A percentile compares a stretch with the other conserved stretches of the same genome.
Evolutionary conservation across 768 basidiomycete genomes (phyloP).

Genomic region (Rhodosporidiobolus odoratus): DNA sequence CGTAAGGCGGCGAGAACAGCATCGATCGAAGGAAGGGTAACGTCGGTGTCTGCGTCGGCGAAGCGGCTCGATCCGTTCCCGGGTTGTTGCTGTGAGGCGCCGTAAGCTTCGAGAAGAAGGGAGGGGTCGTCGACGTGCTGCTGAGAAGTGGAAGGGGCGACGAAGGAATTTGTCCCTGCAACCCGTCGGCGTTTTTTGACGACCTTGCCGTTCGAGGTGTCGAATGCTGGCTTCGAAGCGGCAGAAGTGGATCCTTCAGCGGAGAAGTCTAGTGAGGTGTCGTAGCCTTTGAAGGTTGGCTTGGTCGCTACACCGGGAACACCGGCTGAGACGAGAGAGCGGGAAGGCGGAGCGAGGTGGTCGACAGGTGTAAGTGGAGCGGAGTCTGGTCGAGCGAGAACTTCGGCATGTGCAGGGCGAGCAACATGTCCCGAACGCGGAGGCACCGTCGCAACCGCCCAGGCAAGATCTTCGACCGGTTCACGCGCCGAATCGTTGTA

Average conservation of each 20-base stretch:
- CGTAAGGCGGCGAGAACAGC: not conserved
- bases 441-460: not conserved
- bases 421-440: not conserved
- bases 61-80: not conserved
- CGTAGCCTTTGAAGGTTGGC: slow-evolving; percentile 10
- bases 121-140: not conserved
- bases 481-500: not conserved
- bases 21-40: not conserved
- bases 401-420: not conserved
- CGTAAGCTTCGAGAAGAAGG: not conserved
- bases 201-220: slow-evolving; percentile 16
- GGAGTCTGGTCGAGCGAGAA: not conserved
- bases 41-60: slow-evolving; percentile 1
- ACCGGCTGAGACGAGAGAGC: not conserved
- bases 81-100: not conserved
- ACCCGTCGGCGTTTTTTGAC: slow-evolving; percentile 20
- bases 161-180: not conserved
- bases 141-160: not conserved
- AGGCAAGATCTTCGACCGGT: not conserved
- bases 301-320: not conserved
- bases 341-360: not conserved
- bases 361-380: not conserved
- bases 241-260: not conserved
- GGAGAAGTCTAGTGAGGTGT: not conserved
- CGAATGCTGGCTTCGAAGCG: not conserved